These are phyloP conservation scores for Lentinula novae-zelandiae DNA, from an alignment of 1,284 basidiomycete species.

Conservation along the genomic window DNA sequence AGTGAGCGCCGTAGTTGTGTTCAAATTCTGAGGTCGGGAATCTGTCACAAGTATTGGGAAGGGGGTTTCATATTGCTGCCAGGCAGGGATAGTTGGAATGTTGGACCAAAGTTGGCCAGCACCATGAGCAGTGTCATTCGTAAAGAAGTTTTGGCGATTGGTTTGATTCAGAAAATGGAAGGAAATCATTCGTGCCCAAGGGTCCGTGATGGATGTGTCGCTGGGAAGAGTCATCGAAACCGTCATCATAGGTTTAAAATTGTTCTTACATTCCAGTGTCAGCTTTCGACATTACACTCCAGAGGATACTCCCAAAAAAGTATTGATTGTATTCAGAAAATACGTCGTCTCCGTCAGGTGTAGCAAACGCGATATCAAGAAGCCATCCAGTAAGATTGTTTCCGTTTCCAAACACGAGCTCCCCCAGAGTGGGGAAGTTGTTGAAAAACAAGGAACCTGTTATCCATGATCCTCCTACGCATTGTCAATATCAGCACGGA, in stretches of 20 bases:
- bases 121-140: slow-evolving; percentile 54
- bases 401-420: slow-evolving; percentile 54
- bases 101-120: slow-evolving; percentile 65
- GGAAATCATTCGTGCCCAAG: slow-evolving; percentile 60
- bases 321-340: slow-evolving; percentile 47
- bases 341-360: slow-evolving; percentile 45
- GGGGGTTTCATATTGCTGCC: slow-evolving; percentile 41
- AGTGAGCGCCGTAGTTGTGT: slow-evolving; percentile 35
- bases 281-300: slow-evolving; percentile 56
- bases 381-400: slow-evolving; percentile 50
- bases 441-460: slow-evolving; percentile 56
- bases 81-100: slow-evolving; percentile 44
- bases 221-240: slow-evolving; percentile 27
- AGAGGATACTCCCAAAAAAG: slow-evolving; percentile 57
- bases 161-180: slow-evolving; percentile 70
- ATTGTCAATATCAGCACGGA: not conserved
- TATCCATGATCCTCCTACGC: slow-evolving; percentile 62
- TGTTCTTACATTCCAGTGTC: slow-evolving; percentile 44
- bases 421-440: slow-evolving; percentile 47
- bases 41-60: slow-evolving; percentile 58
- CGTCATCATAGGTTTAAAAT: slow-evolving; percentile 3
- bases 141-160: slow-evolving; percentile 52
- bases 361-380: slow-evolving; percentile 50
- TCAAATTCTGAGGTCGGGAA: slow-evolving; percentile 46
- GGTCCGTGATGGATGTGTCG: slow-evolving; percentile 59